Evolutionary conservation across 1,284 basidiomycete species (phyloP).

Genomic region (Anthracocystis panici-leucophaei): DNA sequence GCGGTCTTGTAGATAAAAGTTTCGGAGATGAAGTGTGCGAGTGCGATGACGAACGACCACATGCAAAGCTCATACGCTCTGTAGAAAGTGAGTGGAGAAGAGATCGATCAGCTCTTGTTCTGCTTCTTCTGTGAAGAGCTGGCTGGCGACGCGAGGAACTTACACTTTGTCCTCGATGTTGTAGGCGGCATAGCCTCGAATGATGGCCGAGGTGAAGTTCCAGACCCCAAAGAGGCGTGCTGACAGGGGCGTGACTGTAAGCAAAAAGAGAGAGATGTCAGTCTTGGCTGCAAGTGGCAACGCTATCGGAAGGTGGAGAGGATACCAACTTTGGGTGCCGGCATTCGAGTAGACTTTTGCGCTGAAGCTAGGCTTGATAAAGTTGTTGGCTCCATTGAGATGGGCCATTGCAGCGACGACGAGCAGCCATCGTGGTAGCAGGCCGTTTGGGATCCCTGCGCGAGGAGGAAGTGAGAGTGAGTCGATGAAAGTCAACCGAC

Average conservation of each 20-base stretch:
- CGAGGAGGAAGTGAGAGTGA: neutral
- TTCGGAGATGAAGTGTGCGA: constrained; percentile 89
- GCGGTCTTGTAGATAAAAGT: constrained; percentile 84
- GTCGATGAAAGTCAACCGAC: neutral
- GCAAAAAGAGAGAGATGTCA: neutral
- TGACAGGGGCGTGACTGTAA: constrained; percentile 61
- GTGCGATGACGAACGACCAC: constrained; percentile 87
- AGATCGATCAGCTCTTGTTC: constrained; percentile 1
- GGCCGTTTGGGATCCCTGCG: constrained; percentile 48
- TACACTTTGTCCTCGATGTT: constrained; percentile 61
- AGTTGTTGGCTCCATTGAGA: constrained; percentile 63
- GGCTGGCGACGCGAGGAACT: neutral
- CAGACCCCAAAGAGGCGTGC: constrained; percentile 65
- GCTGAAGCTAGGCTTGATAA: constrained; percentile 54
- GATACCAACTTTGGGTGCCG: constrained; percentile 41
- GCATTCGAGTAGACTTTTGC: constrained; percentile 61
- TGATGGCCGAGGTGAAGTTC: constrained; percentile 65
- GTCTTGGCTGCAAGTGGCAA: neutral
- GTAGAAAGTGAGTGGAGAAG: neutral
- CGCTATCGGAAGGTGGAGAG: neutral
- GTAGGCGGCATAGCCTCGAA: constrained; percentile 65
- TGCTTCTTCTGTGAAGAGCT: neutral
- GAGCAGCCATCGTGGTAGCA: constrained; percentile 65
- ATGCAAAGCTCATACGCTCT: constrained; percentile 83
- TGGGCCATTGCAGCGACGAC: constrained; percentile 55